Evolutionary conservation across 192 early-diverging fungal species (phyloP).

Genomic region (Geosiphon pyriformis): DNA sequence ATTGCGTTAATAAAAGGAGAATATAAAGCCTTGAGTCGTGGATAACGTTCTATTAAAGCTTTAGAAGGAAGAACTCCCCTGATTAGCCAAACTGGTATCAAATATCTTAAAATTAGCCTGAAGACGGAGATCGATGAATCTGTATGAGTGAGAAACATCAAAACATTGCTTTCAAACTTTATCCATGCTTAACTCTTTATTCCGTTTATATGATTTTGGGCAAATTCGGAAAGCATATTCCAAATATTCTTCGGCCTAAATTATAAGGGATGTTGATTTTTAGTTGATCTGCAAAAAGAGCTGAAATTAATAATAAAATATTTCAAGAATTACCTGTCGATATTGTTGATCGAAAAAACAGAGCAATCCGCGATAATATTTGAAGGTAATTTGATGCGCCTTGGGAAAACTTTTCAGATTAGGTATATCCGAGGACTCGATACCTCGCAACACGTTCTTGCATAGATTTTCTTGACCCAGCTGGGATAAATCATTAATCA

Average conservation of each 20-base stretch:
- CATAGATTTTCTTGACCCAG: slow-evolving; percentile 76
- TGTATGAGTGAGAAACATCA: neutral
- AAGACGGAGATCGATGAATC: slow-evolving; percentile 36
- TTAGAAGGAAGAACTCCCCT: slow-evolving; percentile 63
- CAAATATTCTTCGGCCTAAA: slow-evolving; percentile 51
- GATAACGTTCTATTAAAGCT: slow-evolving; percentile 58
- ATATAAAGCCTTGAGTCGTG: slow-evolving; percentile 56
- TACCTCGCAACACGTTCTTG: slow-evolving; percentile 70
- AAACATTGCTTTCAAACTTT: no score
- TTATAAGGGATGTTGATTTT: neutral
- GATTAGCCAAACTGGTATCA: slow-evolving; percentile 75
- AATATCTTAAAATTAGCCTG: slow-evolving; percentile 72
- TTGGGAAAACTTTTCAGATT: slow-evolving; percentile 71
- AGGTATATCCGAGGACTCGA: slow-evolving; percentile 70
- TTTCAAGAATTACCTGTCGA: slow-evolving; percentile 39
- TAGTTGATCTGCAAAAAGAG: neutral
- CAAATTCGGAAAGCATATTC: slow-evolving; percentile 46
- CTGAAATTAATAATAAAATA: neutral
- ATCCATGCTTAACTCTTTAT: slow-evolving; percentile 37
- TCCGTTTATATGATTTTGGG: slow-evolving; percentile 29
- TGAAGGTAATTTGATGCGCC: slow-evolving; percentile 77
- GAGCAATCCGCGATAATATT: slow-evolving; percentile 83
- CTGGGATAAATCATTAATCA: slow-evolving; percentile 29
- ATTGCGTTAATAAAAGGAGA: slow-evolving; percentile 59
- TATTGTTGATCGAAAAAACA: slow-evolving; percentile 84